Conservation (phyloP, 257 asterid species). For the Cordia subcordata region DNA sequence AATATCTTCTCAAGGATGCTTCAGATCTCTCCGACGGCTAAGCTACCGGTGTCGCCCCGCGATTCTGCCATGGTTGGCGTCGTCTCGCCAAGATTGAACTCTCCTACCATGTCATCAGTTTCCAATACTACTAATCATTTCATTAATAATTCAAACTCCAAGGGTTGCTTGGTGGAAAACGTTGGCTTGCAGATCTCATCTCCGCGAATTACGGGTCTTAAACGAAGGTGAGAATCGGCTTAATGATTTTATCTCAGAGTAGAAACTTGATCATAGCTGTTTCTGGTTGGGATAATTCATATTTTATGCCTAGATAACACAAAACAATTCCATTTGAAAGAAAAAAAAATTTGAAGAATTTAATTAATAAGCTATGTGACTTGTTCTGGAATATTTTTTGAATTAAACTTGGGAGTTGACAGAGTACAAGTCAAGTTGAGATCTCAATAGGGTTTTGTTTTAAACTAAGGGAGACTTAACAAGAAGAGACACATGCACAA, state of each 20-base stretch:
- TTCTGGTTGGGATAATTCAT: conserved; percentile 1
- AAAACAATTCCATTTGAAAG: conserved; percentile 6
- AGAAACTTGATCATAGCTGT: not conserved
- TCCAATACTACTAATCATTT: conserved; percentile 22
- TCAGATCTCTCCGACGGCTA: conserved; percentile 61
- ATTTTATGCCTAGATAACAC: conserved; percentile 15
- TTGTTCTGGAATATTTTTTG: too few species aligned
- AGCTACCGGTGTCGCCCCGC: conserved; percentile 17
- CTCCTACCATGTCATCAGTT: conserved; percentile 13
- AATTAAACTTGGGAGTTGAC: not conserved
- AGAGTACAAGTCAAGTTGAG: not conserved
- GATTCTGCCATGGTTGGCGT: conserved; percentile 21
- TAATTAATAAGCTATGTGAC: too few species aligned
- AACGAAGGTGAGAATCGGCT: conserved; percentile 59
- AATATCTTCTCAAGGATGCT: conserved; percentile 65
- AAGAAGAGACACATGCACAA: not conserved
- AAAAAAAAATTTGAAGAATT: not conserved
- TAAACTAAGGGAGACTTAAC: not conserved
- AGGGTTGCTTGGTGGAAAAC: conserved; percentile 41
- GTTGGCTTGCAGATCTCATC: conserved; percentile 74
- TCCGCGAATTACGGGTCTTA: conserved; percentile 90
- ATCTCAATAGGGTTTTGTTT: not conserved
- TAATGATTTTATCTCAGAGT: not conserved
- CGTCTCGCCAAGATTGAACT: conserved; percentile 16
- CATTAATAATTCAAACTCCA: conserved; percentile 29